These are phyloP conservation scores for Wickerhamiella galacta DNA, from an alignment of 805 yeast genomes.

Conservation along the genomic window DNA sequence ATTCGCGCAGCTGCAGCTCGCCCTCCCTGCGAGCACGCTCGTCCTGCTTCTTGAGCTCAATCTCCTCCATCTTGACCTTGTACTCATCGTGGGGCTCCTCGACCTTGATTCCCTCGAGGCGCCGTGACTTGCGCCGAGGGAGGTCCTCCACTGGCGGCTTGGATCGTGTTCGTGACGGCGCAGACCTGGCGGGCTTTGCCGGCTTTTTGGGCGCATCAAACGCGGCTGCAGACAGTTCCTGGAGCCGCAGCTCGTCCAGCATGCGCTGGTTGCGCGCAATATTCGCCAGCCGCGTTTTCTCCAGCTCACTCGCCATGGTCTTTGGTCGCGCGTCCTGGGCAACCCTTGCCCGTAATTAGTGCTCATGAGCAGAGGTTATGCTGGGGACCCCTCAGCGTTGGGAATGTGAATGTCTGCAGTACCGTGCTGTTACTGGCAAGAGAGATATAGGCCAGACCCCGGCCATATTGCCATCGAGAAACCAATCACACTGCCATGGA, in stretches of 20 bases:
- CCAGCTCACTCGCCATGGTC: slow-evolving; percentile 21
- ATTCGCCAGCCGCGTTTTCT: slow-evolving; percentile 20
- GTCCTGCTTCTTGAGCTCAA: slow-evolving; percentile 14
- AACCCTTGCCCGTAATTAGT: too few relatives aligned
- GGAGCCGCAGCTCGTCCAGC: slow-evolving; percentile 52
- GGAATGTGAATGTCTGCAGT: too few relatives aligned
- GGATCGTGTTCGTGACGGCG: slow-evolving; percentile 11
- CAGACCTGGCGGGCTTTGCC: slow-evolving; percentile 11
- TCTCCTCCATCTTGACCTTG: slow-evolving; percentile 8
- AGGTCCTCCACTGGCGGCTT: slow-evolving; percentile 16
- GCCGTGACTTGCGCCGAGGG: slow-evolving; percentile 61
- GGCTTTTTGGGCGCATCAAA: slow-evolving; percentile 27
- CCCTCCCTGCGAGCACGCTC: slow-evolving; percentile 38
- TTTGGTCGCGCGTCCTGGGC: too few relatives aligned
- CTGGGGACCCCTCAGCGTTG: too few relatives aligned
- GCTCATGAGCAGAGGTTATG: too few relatives aligned
- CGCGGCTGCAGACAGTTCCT: slow-evolving; percentile 37
- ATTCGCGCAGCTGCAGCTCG: slow-evolving; percentile 19
- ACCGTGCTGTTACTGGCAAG: too few relatives aligned
- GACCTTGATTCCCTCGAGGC: slow-evolving; percentile 52
- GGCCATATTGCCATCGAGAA: too few relatives aligned
- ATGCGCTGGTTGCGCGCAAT: slow-evolving; percentile 72
- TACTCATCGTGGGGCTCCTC: slow-evolving; percentile 21
- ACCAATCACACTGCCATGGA: too few relatives aligned
- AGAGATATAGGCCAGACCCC: too few relatives aligned